Evolutionary conservation across 345 rosid species (phyloP).

Genomic region (Lenwebbia sp.): DNA sequence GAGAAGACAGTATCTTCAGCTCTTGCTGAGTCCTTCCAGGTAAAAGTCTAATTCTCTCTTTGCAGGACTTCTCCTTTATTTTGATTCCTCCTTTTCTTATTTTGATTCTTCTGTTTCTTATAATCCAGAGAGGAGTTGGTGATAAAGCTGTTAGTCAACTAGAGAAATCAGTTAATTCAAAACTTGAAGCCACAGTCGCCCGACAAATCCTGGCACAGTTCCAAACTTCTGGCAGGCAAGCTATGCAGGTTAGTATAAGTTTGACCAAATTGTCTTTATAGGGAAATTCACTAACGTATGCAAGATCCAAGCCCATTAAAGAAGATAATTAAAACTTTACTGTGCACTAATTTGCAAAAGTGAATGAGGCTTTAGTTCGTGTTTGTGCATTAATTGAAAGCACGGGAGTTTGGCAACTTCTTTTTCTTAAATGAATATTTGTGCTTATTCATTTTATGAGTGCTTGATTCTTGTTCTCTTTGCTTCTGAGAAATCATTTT

Average conservation of each 20-base stretch:
- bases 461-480: not conserved
- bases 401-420: not conserved
- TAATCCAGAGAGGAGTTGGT: conserved; percentile 68
- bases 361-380: not conserved
- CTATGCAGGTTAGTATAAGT: conserved; percentile 61
- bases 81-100: not conserved
- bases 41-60: conserved; percentile 6
- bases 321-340: not conserved
- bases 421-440: not conserved
- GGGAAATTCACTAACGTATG: not conserved
- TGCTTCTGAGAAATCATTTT: not conserved
- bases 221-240: conserved; percentile 91
- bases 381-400: not conserved
- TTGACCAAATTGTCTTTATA: not conserved
- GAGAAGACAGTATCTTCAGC: conserved; percentile 63
- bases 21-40: conserved; percentile 83
- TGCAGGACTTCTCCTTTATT: not conserved
- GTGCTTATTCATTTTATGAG: not conserved
- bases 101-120: conserved; percentile 4
- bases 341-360: not conserved
- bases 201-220: conserved; percentile 84
- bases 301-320: not conserved
- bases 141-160: conserved; percentile 86
- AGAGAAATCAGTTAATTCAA: conserved; percentile 69
- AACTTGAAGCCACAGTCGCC: conserved; percentile 71